A percentile compares a stretch with the other conserved stretches of the same genome.
Evolutionary conservation across 2,329 filamentous ascomycete genomes (phyloP).

Genomic region (Anthostomella pinea): DNA sequence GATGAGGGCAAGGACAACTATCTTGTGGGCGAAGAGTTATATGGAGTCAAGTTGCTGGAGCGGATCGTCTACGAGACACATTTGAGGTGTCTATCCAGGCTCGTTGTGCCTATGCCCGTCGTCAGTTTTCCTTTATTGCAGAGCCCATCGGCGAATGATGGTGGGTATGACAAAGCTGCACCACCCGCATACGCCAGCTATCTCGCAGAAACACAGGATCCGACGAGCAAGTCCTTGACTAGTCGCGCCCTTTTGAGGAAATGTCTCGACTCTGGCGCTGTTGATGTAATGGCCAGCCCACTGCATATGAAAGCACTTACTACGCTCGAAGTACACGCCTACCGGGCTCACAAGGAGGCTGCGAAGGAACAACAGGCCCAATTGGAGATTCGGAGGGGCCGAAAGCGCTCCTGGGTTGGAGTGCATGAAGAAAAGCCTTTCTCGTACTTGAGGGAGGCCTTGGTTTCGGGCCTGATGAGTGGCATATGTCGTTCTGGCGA

Average conservation of each 20-base stretch:
- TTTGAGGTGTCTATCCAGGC: constrained; percentile 52
- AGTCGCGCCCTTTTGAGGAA: constrained; percentile 55
- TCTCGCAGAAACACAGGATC: constrained; percentile 20
- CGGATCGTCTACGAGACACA: constrained; percentile 58
- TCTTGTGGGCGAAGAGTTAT: constrained; percentile 47
- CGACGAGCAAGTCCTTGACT: constrained; percentile 34
- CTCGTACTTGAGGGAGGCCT: constrained; percentile 84
- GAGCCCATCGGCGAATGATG: constrained; percentile 29
- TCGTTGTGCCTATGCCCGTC: constrained; percentile 55
- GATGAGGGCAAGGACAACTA: constrained; percentile 40
- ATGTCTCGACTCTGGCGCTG: constrained; percentile 81
- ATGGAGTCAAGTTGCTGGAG: constrained; percentile 54
- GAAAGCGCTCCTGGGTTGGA: constrained; percentile 90
- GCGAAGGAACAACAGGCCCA: constrained; percentile 70
- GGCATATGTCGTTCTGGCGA: constrained; percentile 73
- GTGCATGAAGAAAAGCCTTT: constrained; percentile 82
- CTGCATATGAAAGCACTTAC: constrained; percentile 71
- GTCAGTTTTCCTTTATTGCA: constrained; percentile 39
- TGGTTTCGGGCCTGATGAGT: constrained; percentile 89
- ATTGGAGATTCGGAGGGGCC: constrained; percentile 67
- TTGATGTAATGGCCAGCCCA: constrained; percentile 81
- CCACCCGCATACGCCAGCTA: constrained; percentile 24
- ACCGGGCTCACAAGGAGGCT: constrained; percentile 75
- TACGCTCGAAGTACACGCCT: constrained; percentile 77
- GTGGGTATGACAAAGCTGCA: constrained; percentile 24